Evolutionary conservation across 2,329 filamentous ascomycete species (phyloP).

Genomic region (Helotiales sp.): DNA sequence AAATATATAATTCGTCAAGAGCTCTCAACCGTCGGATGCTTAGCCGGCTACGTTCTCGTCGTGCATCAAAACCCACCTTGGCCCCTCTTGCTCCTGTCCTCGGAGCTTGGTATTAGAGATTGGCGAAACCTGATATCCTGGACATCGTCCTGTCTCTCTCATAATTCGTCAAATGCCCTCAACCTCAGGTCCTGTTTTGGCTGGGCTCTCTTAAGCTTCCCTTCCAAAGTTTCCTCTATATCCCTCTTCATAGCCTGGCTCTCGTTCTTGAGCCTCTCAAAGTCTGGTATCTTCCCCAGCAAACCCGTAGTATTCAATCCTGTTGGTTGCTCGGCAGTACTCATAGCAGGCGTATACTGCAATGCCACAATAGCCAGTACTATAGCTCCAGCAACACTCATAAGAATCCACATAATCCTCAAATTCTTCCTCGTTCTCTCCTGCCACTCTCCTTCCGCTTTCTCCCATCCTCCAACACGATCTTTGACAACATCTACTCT

Average conservation of each 20-base stretch:
- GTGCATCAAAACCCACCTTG: too few species aligned
- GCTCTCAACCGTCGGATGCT: neutral
- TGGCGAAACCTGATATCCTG: neutral
- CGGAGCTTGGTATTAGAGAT: neutral
- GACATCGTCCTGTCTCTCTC: too few species aligned
- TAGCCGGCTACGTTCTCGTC: neutral
- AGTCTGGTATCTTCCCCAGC: constrained; percentile 19
- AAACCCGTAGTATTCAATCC: constrained; percentile 21
- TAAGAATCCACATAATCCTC: constrained; percentile 62
- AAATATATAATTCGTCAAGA: neutral
- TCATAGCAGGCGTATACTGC: constrained; percentile 27
- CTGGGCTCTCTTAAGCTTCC: constrained; percentile 4
- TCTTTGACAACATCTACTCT: constrained; percentile 64
- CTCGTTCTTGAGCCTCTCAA: constrained; percentile 24
- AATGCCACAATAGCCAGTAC: constrained; percentile 48
- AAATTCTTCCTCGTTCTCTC: constrained; percentile 64
- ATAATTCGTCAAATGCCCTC: constrained; percentile 36
- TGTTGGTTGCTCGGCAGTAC: constrained; percentile 5
- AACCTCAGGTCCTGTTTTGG: constrained; percentile 32
- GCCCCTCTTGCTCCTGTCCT: neutral
- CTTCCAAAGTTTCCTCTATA: neutral
- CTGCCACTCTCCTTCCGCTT: constrained; percentile 66
- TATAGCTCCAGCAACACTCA: constrained; percentile 43
- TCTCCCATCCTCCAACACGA: constrained; percentile 67
- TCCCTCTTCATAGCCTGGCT: constrained; percentile 14